These are phyloP conservation scores for Dissoconium aciculare DNA, from an alignment of 2,329 filamentous ascomycete genomes.

Conservation along the genomic window DNA sequence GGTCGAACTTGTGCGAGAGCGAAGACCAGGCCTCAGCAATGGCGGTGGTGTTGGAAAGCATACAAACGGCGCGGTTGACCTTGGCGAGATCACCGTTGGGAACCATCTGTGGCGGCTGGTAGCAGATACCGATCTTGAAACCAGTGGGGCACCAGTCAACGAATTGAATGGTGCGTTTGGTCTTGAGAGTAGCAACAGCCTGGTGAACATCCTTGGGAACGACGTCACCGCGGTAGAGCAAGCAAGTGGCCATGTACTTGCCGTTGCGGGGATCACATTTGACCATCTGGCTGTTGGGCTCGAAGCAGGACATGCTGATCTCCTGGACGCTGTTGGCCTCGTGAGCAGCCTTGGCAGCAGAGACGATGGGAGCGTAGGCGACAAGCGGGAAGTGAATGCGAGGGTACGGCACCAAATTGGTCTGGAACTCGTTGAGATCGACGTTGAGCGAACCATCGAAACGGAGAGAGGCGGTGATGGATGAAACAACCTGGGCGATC, in stretches of 20 bases:
- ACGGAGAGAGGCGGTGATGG: slow-evolving; percentile 93
- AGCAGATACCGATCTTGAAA: slow-evolving; percentile 99
- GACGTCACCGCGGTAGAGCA: slow-evolving; percentile 96
- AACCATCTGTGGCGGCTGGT: slow-evolving; percentile 90
- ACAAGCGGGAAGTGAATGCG: slow-evolving; percentile 99
- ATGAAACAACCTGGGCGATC: slow-evolving; percentile 97
- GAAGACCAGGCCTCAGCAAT: slow-evolving; percentile 97
- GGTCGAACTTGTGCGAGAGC: slow-evolving; percentile 94
- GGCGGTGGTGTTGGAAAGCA: slow-evolving; percentile 97
- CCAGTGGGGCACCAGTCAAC: slow-evolving; percentile 99
- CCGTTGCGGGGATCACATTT: slow-evolving; percentile 97
- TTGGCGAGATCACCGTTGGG: slow-evolving; percentile 95
- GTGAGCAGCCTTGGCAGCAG: slow-evolving; percentile 86
- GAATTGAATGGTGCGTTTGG: slow-evolving; percentile 97
- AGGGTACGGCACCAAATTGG: slow-evolving; percentile 96
- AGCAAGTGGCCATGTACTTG: slow-evolving; percentile 99
- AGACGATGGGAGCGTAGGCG: slow-evolving; percentile 88
- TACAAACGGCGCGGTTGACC: slow-evolving; percentile 97
- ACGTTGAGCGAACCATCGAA: slow-evolving; percentile 99
- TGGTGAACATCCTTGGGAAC: slow-evolving; percentile 89
- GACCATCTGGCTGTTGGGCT: slow-evolving; percentile 99
- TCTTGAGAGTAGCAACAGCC: slow-evolving; percentile 92
- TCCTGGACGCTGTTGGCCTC: slow-evolving; percentile 97
- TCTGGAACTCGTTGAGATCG: slow-evolving; percentile 99
- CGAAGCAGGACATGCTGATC: slow-evolving; percentile 98